These are phyloP conservation scores for Cadophora malorum DNA, from an alignment of 2,329 filamentous ascomycete species.

Conservation along the genomic window DNA sequence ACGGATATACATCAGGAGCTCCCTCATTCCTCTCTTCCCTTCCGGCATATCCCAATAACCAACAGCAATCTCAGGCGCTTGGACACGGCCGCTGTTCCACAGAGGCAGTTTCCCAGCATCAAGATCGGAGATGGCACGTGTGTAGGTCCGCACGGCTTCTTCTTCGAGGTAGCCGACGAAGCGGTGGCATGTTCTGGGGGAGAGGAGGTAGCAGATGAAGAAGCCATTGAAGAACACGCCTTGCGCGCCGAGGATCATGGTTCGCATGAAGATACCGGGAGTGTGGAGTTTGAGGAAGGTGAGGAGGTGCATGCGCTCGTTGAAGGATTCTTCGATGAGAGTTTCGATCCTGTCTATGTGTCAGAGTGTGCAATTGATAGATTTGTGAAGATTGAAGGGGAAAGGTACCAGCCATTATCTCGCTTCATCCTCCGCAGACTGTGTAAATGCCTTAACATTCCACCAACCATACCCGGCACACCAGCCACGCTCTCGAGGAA, in stretches of 20 bases:
- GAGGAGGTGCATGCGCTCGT: conserved; percentile 91
- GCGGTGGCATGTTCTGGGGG: conserved; percentile 86
- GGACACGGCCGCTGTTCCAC: conserved; percentile 68
- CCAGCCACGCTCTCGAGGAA: conserved; percentile 95
- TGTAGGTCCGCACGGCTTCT: conserved; percentile 95
- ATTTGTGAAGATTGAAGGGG: too few relatives aligned
- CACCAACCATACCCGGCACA: conserved; percentile 95
- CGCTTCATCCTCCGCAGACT: conserved; percentile 84
- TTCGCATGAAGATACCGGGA: conserved; percentile 81
- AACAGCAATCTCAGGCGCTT: conserved; percentile 86
- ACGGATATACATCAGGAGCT: conserved; percentile 85
- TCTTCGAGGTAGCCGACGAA: conserved; percentile 98
- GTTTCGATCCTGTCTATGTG: conserved; percentile 72
- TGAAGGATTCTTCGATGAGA: conserved; percentile 86
- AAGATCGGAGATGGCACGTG: conserved; percentile 83
- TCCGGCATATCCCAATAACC: conserved; percentile 96
- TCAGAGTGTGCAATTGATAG: neutral
- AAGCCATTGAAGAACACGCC: conserved; percentile 96
- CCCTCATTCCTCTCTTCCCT: conserved; percentile 79
- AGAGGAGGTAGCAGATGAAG: conserved; percentile 86
- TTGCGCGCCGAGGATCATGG: conserved; percentile 90
- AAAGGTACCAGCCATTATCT: conserved; percentile 76
- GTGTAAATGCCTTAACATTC: conserved; percentile 88
- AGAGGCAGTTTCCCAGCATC: conserved; percentile 80
- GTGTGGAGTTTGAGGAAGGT: conserved; percentile 92